Conservation (phyloP, 2,329 filamentous ascomycete genomes). For the Taxawa tesnikishii region DNA sequence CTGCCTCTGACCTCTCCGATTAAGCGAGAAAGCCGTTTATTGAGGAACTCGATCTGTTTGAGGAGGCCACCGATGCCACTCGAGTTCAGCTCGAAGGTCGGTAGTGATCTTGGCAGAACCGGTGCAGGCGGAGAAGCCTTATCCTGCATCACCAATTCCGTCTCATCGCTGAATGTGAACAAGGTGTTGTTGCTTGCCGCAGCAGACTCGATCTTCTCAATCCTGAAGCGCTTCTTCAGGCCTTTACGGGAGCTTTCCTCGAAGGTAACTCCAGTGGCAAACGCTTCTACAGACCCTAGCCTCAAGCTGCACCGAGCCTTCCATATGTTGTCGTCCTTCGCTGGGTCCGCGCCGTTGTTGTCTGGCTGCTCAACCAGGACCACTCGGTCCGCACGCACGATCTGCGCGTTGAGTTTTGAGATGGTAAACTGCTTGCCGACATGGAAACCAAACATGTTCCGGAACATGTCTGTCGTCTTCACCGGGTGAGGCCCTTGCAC, state of each 20-base stretch:
- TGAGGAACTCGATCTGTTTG: constrained; percentile 51
- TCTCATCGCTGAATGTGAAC: constrained; percentile 12
- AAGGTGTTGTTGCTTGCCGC: constrained; percentile 6
- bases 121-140: constrained; percentile 7
- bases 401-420: constrained; percentile 34
- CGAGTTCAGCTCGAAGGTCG: constrained; percentile 18
- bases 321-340: constrained; percentile 23
- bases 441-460: constrained; percentile 59
- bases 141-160: constrained; percentile 15
- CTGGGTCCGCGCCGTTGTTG: constrained; percentile 11
- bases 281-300: constrained; percentile 50
- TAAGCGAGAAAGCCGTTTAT: constrained; percentile 44
- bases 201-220: constrained; percentile 40
- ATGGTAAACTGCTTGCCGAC: constrained; percentile 59
- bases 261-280: constrained; percentile 59
- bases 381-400: constrained; percentile 46
- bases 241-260: constrained; percentile 48
- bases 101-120: neutral
- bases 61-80: constrained; percentile 56
- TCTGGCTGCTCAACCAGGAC: constrained; percentile 44
- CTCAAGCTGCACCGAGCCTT: constrained; percentile 12
- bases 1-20: constrained; percentile 12
- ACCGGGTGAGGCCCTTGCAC: constrained; percentile 54
- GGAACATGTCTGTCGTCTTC: constrained; percentile 62
- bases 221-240: constrained; percentile 48